Evolutionary conservation across 2,329 filamentous ascomycete species (phyloP).

Genomic region (Diplodia sapinea): DNA sequence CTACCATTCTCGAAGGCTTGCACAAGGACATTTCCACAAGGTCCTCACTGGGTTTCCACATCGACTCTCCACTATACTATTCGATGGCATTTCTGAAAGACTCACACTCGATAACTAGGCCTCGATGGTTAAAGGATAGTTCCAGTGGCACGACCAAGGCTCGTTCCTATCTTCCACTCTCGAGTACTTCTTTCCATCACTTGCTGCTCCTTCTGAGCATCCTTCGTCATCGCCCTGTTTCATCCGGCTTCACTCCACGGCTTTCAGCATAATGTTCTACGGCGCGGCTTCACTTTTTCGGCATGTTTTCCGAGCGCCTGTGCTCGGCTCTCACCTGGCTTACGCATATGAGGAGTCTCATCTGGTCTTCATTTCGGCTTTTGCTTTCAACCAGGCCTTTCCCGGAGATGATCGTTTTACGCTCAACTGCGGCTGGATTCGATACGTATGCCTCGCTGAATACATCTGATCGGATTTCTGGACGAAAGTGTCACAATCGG

Average conservation of each 20-base stretch:
- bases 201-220: background rate
- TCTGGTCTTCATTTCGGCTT: background rate
- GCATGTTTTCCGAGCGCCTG: background rate
- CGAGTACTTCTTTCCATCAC: background rate
- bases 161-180: background rate
- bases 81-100: background rate
- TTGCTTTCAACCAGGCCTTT: background rate
- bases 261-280: background rate
- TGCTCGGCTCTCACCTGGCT: background rate
- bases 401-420: background rate
- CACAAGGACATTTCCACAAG: too few species aligned
- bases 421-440: background rate
- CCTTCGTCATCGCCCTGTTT: background rate
- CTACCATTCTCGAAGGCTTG: background rate
- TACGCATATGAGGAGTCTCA: background rate
- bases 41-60: too few species aligned
- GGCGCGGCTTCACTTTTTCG: background rate
- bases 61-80: background rate
- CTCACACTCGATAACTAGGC: background rate
- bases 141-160: background rate
- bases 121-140: background rate
- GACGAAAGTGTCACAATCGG: background rate
- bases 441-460: background rate
- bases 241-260: background rate
- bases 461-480: background rate